Evolutionary conservation across 192 early-diverging fungal species (phyloP).

Genomic region (Coemansia sp.): DNA sequence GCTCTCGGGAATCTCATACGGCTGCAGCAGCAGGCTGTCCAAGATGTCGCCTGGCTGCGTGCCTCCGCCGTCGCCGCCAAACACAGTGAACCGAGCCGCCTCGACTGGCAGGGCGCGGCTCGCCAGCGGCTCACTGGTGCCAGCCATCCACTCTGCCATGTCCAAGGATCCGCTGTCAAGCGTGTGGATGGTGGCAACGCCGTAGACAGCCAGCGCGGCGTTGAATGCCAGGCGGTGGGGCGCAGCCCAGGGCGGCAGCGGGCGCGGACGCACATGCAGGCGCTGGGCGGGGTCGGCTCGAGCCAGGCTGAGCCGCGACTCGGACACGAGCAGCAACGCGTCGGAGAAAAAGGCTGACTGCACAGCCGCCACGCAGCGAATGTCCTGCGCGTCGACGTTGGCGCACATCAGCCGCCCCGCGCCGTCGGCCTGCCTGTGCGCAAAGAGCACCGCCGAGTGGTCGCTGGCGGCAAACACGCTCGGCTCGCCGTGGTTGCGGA

Average conservation of each 20-base stretch:
- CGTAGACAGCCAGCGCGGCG: slow-evolving; percentile 62
- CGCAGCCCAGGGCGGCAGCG: slow-evolving; percentile 65
- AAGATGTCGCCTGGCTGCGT: slow-evolving; percentile 68
- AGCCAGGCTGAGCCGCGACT: slow-evolving; percentile 67
- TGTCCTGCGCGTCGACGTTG: slow-evolving; percentile 76
- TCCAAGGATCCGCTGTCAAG: slow-evolving; percentile 22
- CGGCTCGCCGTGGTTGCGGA: slow-evolving; percentile 48
- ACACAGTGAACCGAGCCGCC: slow-evolving; percentile 60
- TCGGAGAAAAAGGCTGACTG: slow-evolving; percentile 56
- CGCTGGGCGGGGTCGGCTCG: slow-evolving; percentile 81
- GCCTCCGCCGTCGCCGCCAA: slow-evolving; percentile 55
- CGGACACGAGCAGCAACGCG: slow-evolving; percentile 69
- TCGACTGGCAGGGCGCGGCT: slow-evolving; percentile 25
- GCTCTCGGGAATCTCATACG: slow-evolving; percentile 43
- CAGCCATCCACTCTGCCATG: not conserved
- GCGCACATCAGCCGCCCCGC: slow-evolving; percentile 79
- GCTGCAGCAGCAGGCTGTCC: slow-evolving; percentile 24
- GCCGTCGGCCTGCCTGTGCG: not conserved
- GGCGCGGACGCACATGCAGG: slow-evolving; percentile 75
- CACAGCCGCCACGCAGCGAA: slow-evolving; percentile 70
- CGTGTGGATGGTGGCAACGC: slow-evolving; percentile 62
- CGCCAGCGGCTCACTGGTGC: not conserved
- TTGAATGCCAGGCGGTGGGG: slow-evolving; percentile 73
- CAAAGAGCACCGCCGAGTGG: slow-evolving; percentile 77
- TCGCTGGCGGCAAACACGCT: slow-evolving; percentile 85